These are phyloP conservation scores for Flammula alnicola DNA, from an alignment of 1,284 basidiomycete species.

Conservation along the genomic window DNA sequence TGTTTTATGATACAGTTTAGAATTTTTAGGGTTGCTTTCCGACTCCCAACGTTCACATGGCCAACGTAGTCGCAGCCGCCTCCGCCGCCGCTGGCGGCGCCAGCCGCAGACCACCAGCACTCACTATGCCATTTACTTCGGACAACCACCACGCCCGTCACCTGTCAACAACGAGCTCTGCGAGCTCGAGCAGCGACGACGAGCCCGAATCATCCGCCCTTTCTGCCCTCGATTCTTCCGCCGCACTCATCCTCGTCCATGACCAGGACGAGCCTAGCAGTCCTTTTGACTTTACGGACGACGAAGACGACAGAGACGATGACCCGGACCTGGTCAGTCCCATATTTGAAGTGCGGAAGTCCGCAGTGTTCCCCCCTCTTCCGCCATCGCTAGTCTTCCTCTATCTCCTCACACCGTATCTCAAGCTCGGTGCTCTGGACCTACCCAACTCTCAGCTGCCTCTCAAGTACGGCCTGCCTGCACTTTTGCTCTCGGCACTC, in stretches of 20 bases:
- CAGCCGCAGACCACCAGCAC: conserved; percentile 19
- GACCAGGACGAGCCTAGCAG: conserved; percentile 47
- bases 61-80: conserved; percentile 15
- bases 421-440: conserved; percentile 71
- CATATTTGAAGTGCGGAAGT: conserved; percentile 47
- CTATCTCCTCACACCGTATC: conserved; percentile 68
- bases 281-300: conserved; percentile 53
- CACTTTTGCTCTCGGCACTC: conserved; percentile 55
- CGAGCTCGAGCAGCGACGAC: conserved; percentile 20
- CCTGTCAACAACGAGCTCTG: conserved; percentile 20
- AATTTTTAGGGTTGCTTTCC: conserved; percentile 16
- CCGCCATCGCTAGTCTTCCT: conserved; percentile 63
- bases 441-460: conserved; percentile 52
- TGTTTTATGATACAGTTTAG: conserved; percentile 4
- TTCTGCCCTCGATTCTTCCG: conserved; percentile 35
- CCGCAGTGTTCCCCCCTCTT: conserved; percentile 53
- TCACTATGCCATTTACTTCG: conserved; percentile 19
- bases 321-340: conserved; percentile 44
- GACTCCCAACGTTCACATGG: conserved; percentile 18
- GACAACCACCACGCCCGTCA: conserved; percentile 15
- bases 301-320: conserved; percentile 45
- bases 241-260: conserved; percentile 68
- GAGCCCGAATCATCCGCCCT: conserved; percentile 27
- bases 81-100: conserved; percentile 15
- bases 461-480: conserved; percentile 53